These are phyloP conservation scores for Periconia sp. DNA, from an alignment of 2,329 filamentous ascomycete species.

Conservation along the genomic window DNA sequence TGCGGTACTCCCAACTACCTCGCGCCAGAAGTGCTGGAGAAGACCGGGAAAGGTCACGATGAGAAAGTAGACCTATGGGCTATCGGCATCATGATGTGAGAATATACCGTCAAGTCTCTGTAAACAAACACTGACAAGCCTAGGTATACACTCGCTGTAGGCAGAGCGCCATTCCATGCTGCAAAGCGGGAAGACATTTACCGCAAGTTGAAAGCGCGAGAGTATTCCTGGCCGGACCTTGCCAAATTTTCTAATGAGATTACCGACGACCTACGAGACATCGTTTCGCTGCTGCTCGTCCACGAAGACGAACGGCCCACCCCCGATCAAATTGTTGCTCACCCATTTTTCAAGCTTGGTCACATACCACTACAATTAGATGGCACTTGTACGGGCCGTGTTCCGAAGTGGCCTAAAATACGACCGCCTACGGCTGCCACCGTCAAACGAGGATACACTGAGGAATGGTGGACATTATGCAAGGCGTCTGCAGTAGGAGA, in stretches of 20 bases:
- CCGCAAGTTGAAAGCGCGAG: slow-evolving; percentile 68
- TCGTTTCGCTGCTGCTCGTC: slow-evolving; percentile 77
- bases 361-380: slow-evolving; percentile 69
- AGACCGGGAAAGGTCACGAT: slow-evolving; percentile 91
- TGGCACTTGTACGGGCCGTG: slow-evolving; percentile 50
- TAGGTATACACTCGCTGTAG: slow-evolving; percentile 94
- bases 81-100: slow-evolving; percentile 90
- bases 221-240: slow-evolving; percentile 79
- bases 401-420: slow-evolving; percentile 56
- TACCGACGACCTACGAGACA: slow-evolving; percentile 75
- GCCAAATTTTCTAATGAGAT: slow-evolving; percentile 72
- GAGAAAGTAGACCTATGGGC: slow-evolving; percentile 99
- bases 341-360: slow-evolving; percentile 78
- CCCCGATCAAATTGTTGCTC: slow-evolving; percentile 78
- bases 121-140: slow-evolving; percentile 29
- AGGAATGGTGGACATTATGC: slow-evolving; percentile 59
- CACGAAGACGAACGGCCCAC: slow-evolving; percentile 76
- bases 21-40: slow-evolving; percentile 93
- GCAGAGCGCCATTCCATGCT: slow-evolving; percentile 95
- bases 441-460: slow-evolving; percentile 54
- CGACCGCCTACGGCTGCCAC: slow-evolving; percentile 51
- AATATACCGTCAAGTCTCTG: too few species aligned
- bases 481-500: slow-evolving; percentile 58
- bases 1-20: slow-evolving; percentile 99
- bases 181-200: slow-evolving; percentile 88